phyloP scores from a whole-genome alignment of 352 stramenopile genomes.

The Phytophthora palmivora region DNA sequence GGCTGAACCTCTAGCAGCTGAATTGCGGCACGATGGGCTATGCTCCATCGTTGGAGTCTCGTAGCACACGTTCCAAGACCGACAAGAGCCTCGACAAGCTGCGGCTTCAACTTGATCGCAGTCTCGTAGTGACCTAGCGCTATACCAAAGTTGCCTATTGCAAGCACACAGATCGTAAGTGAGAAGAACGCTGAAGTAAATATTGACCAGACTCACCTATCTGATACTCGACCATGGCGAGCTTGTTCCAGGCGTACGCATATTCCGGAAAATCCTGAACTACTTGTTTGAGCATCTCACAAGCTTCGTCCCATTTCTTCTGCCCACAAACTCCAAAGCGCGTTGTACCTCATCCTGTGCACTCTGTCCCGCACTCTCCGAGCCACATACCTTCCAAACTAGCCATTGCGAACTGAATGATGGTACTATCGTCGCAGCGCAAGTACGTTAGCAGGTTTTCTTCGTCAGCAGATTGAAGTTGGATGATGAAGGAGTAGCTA shows the following conservation, averaged over 20 bases:
- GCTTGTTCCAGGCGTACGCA: slow-evolving; percentile 80
- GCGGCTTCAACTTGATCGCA: slow-evolving; percentile 72
- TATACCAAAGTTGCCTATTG: slow-evolving; percentile 53
- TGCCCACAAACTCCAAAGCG: slow-evolving; percentile 50
- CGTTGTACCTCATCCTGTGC: slow-evolving; percentile 48
- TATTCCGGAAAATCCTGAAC: slow-evolving; percentile 60
- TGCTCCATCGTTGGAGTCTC: slow-evolving; percentile 65
- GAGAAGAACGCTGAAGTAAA: not conserved
- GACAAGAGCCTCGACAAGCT: slow-evolving; percentile 72
- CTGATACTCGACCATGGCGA: slow-evolving; percentile 71
- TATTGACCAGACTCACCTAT: slow-evolving; percentile 38
- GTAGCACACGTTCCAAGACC: slow-evolving; percentile 80
- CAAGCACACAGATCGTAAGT: not conserved
- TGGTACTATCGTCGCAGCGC: slow-evolving; percentile 67
- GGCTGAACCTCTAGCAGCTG: slow-evolving; percentile 70
- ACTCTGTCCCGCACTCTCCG: slow-evolving; percentile 52
- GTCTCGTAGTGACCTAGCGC: slow-evolving; percentile 68
- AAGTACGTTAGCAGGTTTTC: slow-evolving; percentile 69
- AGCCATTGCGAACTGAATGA: slow-evolving; percentile 76
- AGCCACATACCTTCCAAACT: slow-evolving; percentile 81
- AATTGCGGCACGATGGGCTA: slow-evolving; percentile 63
- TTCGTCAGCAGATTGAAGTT: slow-evolving; percentile 77
- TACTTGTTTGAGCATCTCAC: slow-evolving; percentile 53
- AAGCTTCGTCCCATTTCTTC: slow-evolving; percentile 48
- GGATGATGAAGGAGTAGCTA: slow-evolving; percentile 63